Base-by-base conservation (phyloP, 2,329 filamentous ascomycete species). In the Sarocladiaceae sp. region DNA sequence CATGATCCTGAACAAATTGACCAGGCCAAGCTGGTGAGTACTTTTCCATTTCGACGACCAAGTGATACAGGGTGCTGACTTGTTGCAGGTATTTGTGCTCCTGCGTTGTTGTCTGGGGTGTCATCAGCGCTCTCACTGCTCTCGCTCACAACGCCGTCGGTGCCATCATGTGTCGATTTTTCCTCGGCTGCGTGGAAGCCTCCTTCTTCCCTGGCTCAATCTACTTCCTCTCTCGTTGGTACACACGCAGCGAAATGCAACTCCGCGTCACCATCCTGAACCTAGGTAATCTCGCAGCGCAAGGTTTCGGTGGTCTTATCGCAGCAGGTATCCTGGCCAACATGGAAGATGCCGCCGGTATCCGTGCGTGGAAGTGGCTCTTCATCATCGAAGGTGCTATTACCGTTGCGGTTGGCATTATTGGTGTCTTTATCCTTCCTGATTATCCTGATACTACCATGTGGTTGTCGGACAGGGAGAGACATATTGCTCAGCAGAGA, bases 401-500 rank as follows among this genome's bases (percentile, higher is more conserved):
- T n/a, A 71, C 73, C 51, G 57, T 79, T 56, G 55, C 66, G 3
- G 60, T 66, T 17, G 63, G 70, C 1, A 54, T 71, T 1, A 22
- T 64, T 1, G 60, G 70, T 2, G 55, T 57, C 2, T 64, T 73
- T 28, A 57, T 68, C 25, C 64, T 83, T 0, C 80, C 79, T 0
- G 72, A 82, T 56, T 80, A 79, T 15, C 79, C 79, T 1, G 65
- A 72, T 37, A 79, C 73, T 1, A 79, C 78, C 0, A 67, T 64
- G 23, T 82, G 79, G 78, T 59, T 82, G 0, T 77, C 76, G 1
- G 74, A 80, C 26, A 75, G 84, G 60, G 83, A 87, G 66, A 63
- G 71, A 39, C 61, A 74, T 56, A 69, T 83, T 37, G 79, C 80
- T 0, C 76, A 80, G 61, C 62, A 79, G 29, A 71, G 80, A 20